Percentiles rank a stretch among this genome's conserved stretches.
Evolutionary conservation across 441 rosid species (phyloP).

Genomic region (Populus hybrid): DNA sequence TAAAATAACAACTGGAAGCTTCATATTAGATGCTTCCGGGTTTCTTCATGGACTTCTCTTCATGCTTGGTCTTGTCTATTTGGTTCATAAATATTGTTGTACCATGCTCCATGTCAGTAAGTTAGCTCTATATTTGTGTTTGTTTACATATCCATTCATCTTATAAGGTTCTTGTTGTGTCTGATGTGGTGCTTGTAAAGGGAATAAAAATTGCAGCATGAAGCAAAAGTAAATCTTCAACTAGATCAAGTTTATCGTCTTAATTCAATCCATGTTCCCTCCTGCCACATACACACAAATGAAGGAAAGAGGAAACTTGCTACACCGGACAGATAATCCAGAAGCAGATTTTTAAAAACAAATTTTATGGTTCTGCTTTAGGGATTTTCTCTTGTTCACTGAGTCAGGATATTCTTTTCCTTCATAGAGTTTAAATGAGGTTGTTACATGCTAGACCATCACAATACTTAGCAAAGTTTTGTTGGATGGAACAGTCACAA

Average conservation of each 20-base stretch:
- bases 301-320: background rate
- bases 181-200: background rate
- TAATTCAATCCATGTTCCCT: background rate
- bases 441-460: background rate
- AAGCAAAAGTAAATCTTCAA: background rate
- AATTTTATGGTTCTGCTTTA: background rate
- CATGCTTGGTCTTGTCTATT: too few relatives aligned
- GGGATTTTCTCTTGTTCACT: background rate
- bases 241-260: background rate
- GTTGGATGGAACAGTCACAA: background rate
- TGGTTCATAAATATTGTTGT: background rate
- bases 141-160: background rate
- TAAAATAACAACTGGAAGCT: too few relatives aligned
- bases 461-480: background rate
- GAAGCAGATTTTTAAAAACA: background rate
- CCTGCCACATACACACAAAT: background rate
- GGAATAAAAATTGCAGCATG: background rate
- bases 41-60: too few relatives aligned
- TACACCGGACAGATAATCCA: background rate
- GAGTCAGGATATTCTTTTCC: background rate
- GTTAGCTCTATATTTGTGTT: background rate
- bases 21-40: too few relatives aligned
- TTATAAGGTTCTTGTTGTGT: background rate
- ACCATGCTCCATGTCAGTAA: background rate
- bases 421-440: background rate